These are phyloP conservation scores for Crithidia sp. DNA, from an alignment of 208 protist species.

Conservation along the genomic window DNA sequence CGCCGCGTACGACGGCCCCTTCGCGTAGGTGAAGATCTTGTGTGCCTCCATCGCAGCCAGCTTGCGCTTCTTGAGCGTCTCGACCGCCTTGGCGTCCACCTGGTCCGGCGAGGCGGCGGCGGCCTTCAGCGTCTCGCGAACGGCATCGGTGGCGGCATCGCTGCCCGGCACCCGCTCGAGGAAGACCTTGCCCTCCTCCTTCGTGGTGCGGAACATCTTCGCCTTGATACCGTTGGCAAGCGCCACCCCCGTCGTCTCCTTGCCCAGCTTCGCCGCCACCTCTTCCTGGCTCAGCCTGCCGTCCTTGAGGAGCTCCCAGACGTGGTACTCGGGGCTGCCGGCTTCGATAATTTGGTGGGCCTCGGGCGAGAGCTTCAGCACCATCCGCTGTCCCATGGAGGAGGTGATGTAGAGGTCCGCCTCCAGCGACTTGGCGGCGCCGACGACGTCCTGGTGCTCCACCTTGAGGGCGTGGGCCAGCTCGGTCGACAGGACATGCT, in stretches of 20 bases:
- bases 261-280: slow-evolving; percentile 61
- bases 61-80: slow-evolving; percentile 94
- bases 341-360: slow-evolving; percentile 75
- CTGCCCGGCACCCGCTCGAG: slow-evolving; percentile 50
- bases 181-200: slow-evolving; percentile 64
- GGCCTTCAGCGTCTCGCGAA: slow-evolving; percentile 45
- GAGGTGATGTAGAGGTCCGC: slow-evolving; percentile 79
- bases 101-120: slow-evolving; percentile 28
- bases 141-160: slow-evolving; percentile 39
- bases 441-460: slow-evolving; percentile 91
- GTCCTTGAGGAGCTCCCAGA: slow-evolving; percentile 58
- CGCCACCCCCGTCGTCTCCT: slow-evolving; percentile 71
- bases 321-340: slow-evolving; percentile 92
- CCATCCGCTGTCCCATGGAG: slow-evolving; percentile 52
- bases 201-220: slow-evolving; percentile 91
- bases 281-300: slow-evolving; percentile 52
- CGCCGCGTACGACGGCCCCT: slow-evolving; percentile 78
- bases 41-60: slow-evolving; percentile 74
- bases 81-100: slow-evolving; percentile 66
- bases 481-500: slow-evolving; percentile 55
- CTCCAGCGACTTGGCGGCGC: slow-evolving; percentile 91
- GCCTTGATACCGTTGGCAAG: slow-evolving; percentile 94
- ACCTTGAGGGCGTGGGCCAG: slow-evolving; percentile 58
- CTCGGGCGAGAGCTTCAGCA: slow-evolving; percentile 82
- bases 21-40: slow-evolving; percentile 85